phyloP scores from a whole-genome alignment of 495 filamentous ascomycete species.

The Tuber aestivum region DNA sequence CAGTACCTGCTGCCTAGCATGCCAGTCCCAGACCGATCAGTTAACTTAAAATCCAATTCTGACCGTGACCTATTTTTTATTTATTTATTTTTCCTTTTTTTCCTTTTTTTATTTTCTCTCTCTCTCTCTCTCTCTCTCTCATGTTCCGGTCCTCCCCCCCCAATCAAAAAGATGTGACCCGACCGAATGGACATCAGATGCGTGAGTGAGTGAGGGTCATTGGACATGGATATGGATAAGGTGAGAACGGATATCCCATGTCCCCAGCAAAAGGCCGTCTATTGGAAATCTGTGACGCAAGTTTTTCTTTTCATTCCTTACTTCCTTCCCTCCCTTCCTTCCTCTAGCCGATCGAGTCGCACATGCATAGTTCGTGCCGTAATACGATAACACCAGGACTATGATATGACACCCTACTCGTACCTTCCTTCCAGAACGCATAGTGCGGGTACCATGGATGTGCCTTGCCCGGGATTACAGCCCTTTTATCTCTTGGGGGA shows the following conservation, averaged over 20 bases:
- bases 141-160: too few relatives aligned
- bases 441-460: too few relatives aligned
- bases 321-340: not conserved
- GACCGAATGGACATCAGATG: not conserved
- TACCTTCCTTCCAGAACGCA: not conserved
- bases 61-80: not conserved
- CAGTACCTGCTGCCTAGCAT: not conserved
- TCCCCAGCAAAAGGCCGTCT: not conserved
- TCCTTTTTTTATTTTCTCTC: conserved; percentile 18
- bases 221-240: not conserved
- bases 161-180: not conserved
- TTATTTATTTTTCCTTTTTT: not conserved
- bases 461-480: too few relatives aligned
- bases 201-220: not conserved
- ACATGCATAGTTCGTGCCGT: not conserved
- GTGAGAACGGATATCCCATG: not conserved
- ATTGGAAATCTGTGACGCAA: not conserved
- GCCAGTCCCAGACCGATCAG: not conserved
- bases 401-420: too few relatives aligned
- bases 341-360: not conserved
- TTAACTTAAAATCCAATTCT: not conserved
- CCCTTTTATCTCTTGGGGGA: too few relatives aligned
- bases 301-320: not conserved
- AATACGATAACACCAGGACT: too few relatives aligned
- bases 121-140: too few relatives aligned